Percentiles rank a stretch among this genome's conserved stretches.
Evolutionary conservation across 257 asterid genomes (phyloP).

Genomic region (Pogostemon cablin): DNA sequence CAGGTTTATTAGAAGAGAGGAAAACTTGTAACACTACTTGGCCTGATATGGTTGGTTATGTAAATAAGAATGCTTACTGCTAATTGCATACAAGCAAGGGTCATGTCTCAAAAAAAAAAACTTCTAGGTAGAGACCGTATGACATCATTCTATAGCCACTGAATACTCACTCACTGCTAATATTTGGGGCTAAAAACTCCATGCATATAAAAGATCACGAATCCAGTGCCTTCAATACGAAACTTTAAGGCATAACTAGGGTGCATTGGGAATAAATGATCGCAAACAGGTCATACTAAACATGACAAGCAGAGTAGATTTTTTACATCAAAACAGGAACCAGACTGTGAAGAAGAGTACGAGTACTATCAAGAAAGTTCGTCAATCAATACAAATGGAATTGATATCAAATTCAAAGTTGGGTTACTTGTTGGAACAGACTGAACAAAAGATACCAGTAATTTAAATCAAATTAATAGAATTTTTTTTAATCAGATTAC

Average conservation of each 20-base stretch:
- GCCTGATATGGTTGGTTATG: slow-evolving; percentile 3
- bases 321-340: background rate
- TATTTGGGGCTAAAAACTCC: background rate
- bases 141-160: background rate
- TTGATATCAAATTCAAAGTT: background rate
- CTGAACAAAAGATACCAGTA: background rate
- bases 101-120: background rate
- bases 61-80: background rate
- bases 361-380: background rate
- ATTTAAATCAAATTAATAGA: too few species aligned
- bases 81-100: background rate
- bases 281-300: background rate
- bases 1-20: background rate
- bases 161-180: background rate
- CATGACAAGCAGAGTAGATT: background rate
- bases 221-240: background rate
- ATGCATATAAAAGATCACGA: background rate
- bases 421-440: background rate
- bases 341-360: background rate
- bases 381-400: background rate
- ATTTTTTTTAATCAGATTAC: background rate
- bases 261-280: background rate
- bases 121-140: background rate
- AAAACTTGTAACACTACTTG: slow-evolving; percentile 1
- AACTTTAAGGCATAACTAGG: slow-evolving; percentile 8